Evolutionary conservation across 129 eudicot genomes (phyloP).

Genomic region (Calendula officinalis): DNA sequence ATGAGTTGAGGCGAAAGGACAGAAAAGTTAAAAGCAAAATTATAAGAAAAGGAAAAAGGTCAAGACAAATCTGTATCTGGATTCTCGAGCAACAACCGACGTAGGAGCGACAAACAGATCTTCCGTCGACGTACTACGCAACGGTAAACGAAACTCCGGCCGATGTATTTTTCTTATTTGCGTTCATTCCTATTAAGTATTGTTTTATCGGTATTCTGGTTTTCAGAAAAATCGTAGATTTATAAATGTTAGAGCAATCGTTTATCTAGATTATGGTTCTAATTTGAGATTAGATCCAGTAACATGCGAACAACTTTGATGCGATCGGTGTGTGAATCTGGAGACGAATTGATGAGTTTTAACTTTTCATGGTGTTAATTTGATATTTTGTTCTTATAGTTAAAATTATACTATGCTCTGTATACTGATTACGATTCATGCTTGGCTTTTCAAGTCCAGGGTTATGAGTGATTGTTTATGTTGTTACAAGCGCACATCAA

Average conservation of each 20-base stretch:
- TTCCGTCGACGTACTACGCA: slow-evolving; percentile 17
- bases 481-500: not conserved
- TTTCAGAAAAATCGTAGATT: slow-evolving; percentile 6
- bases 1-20: not conserved
- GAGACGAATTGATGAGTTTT: not conserved
- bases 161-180: not conserved
- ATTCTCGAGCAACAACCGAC: slow-evolving; percentile 17
- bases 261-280: not conserved
- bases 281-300: not conserved
- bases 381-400: not conserved
- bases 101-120: slow-evolving; percentile 18
- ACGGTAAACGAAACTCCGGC: slow-evolving; percentile 19
- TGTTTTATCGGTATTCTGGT: not conserved
- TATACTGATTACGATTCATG: not conserved
- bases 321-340: not conserved
- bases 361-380: not conserved
- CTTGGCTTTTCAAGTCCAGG: not conserved
- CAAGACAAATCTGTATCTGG: slow-evolving; percentile 10
- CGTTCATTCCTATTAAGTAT: slow-evolving; percentile 6
- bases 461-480: not conserved
- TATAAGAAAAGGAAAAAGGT: not conserved
- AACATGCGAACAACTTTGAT: slow-evolving; percentile 3
- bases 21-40: not conserved
- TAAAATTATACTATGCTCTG: not conserved
- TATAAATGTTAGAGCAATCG: not conserved